Base-by-base conservation (phyloP, 164 flowering plant genomes). In the Tinospora cordifolia region DNA sequence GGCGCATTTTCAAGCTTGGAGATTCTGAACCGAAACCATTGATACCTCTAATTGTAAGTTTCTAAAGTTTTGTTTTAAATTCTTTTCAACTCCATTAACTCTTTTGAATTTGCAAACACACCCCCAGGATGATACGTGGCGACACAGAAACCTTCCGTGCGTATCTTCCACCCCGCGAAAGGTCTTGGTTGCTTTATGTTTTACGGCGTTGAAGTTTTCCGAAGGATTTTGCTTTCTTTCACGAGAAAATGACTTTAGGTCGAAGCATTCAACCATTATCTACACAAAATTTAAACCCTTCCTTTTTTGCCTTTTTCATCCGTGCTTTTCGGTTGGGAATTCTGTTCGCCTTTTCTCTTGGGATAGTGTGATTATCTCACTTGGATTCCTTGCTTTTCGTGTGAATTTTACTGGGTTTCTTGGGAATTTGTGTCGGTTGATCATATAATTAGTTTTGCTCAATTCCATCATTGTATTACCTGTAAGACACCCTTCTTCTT, bases 201-300 rank as follows among this genome's bases (percentile, higher is more conserved):
- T 19, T 54, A 54, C 25, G 60, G 60, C 60, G 60, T 54, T 60
- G 63, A 60, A 60, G 30, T 26, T 24, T 60, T 30, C 25, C 0
- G 11, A 60, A 15, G 30, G 8, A 26, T 60, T 64, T 63, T 36
- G 11, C n/a, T 34, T 36, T 36, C 22, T 38, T 34, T 19, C 36
- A 15, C n/a, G 65, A 30, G 62, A 58, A 58, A 58, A 64, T 64
- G 66, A 64, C 66, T 64, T 64, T 0, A 27, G 19, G 44, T 64
- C 22, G 6, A 36, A 64, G 44, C 13, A 64, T 15, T 36, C 46
- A 62, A 62, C 36, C 15, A 25, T 62, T 14, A 25, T 24, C n/a
- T 62, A 13, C n/a, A 62, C 13, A 10, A 62, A 62, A 34, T 64
- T 0, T 19, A 34, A 64, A 19, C 41, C 2, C 19, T 64, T 36